These are phyloP conservation scores for Brassica balearica DNA, from an alignment of 441 rosid species.

Conservation along the genomic window DNA sequence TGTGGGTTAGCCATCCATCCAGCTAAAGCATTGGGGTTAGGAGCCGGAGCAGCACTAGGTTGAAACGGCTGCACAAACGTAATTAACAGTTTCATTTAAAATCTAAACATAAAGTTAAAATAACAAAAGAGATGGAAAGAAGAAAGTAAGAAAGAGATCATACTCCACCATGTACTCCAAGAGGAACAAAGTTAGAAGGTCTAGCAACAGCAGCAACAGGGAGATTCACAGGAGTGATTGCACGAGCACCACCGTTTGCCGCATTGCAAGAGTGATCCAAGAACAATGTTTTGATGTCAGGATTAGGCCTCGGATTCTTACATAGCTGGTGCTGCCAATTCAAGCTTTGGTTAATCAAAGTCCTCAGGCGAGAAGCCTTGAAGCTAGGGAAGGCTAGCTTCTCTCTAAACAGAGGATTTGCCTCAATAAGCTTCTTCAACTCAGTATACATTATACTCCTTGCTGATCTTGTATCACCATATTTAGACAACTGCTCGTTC, in stretches of 20 bases:
- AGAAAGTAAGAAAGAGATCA: too few species aligned
- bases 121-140: too few species aligned
- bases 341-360: conserved; percentile 84
- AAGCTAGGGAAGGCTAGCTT: conserved; percentile 83
- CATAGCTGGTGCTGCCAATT: too few species aligned
- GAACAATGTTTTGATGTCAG: conserved; percentile 41
- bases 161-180: too few species aligned
- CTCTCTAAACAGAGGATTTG: conserved; percentile 95
- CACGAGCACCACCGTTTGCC: too few species aligned
- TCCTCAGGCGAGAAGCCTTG: conserved; percentile 89
- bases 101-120: conserved; percentile 7
- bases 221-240: too few species aligned
- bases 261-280: conserved; percentile 70
- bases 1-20: conserved; percentile 63
- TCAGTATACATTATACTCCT: conserved; percentile 85
- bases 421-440: conserved; percentile 88
- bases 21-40: conserved; percentile 58
- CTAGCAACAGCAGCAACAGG: too few species aligned
- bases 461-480: conserved; percentile 94
- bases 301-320: too few species aligned
- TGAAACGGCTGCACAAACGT: conserved; percentile 56
- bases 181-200: too few species aligned
- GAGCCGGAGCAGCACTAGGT: conserved; percentile 48
- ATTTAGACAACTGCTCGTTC: conserved; percentile 92
- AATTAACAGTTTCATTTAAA: conserved; percentile 35